Base-by-base conservation (phyloP, 2,329 filamentous ascomycete species). In the Ceratocystiopsis brevicomis region DNA sequence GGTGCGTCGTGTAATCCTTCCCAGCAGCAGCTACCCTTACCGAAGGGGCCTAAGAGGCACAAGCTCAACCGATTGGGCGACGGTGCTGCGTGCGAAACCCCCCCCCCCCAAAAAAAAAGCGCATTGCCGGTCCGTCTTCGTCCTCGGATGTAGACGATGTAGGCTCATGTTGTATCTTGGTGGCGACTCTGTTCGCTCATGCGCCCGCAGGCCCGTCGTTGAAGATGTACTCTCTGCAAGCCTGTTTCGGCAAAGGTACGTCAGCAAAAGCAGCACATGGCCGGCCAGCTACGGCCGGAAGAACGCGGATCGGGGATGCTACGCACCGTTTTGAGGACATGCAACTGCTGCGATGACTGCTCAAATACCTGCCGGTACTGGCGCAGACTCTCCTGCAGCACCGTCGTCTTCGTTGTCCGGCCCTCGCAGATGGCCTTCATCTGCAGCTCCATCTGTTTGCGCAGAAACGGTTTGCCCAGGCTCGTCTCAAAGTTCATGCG, bases 381-480 rank as follows among this genome's bases (percentile, higher is more conserved):
- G 47, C 78, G 73, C 44, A 98, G 66, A 56, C 81, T 94, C 58
- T 93, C 79, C 44, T 77, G 69, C 37, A 98, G 71, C 39, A 98
- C 83, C 17, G 74, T 71, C 43, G 73, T 69, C 54, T 76, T 79
- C 33, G 78, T 82, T 50, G 76, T 81, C 42, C 73, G 76, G 21
- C 90, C 90, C 47, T 88, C 86, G 61, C 90, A 96, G 45, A 98
- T 95, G 45, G 83, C 84, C 57, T 87, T 90, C 88, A 98, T 95
- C 58, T 86, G 84, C 48, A 85, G 64, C 61, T 98, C 90, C 85
- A 95, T 95, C 67, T 98, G 86, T 61, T 96, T 96, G 45, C 90
- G 78, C 47, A 98, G 65, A 57, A 96, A 96, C 0, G 90, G 90
- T 60, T 96, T 96, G 57, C 86, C 84, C 41, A 98, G 71, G 54